Evolutionary conservation across 192 early-diverging fungal species (phyloP).

Genomic region (Coemansia sp.): DNA sequence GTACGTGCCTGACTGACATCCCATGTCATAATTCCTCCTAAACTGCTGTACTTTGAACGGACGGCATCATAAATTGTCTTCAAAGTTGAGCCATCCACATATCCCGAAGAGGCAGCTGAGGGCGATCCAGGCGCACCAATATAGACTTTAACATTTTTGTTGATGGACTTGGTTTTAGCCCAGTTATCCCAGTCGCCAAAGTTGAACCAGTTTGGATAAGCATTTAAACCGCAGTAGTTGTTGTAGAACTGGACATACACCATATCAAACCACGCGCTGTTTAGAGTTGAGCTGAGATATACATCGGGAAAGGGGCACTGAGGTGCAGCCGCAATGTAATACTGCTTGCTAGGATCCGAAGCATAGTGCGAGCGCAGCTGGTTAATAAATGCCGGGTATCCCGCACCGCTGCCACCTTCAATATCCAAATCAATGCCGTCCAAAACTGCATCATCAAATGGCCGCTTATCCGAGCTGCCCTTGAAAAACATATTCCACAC

Average conservation of each 20-base stretch:
- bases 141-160: slow-evolving; percentile 59
- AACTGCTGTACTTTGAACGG: slow-evolving; percentile 51
- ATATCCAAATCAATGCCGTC: slow-evolving; percentile 66
- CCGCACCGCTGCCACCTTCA: slow-evolving; percentile 47
- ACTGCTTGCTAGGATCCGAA: slow-evolving; percentile 48
- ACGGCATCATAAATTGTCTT: slow-evolving; percentile 46
- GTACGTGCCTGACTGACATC: slow-evolving; percentile 50
- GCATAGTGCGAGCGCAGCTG: slow-evolving; percentile 53
- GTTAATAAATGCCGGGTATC: slow-evolving; percentile 54
- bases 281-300: slow-evolving; percentile 54
- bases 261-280: slow-evolving; percentile 62
- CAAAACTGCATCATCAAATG: slow-evolving; percentile 59
- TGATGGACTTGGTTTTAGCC: slow-evolving; percentile 57
- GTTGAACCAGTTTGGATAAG: slow-evolving; percentile 53
- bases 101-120: slow-evolving; percentile 55
- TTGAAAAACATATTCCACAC: slow-evolving; percentile 64
- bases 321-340: slow-evolving; percentile 61
- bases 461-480: slow-evolving; percentile 56
- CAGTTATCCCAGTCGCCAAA: slow-evolving; percentile 64
- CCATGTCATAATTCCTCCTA: slow-evolving; percentile 77
- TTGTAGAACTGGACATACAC: slow-evolving; percentile 72
- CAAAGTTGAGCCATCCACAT: slow-evolving; percentile 43
- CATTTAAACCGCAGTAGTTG: slow-evolving; percentile 62
- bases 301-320: slow-evolving; percentile 64
- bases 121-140: slow-evolving; percentile 60